Conservation (phyloP, 345 rosid species). For the Dipteronia dyeriana region DNA sequence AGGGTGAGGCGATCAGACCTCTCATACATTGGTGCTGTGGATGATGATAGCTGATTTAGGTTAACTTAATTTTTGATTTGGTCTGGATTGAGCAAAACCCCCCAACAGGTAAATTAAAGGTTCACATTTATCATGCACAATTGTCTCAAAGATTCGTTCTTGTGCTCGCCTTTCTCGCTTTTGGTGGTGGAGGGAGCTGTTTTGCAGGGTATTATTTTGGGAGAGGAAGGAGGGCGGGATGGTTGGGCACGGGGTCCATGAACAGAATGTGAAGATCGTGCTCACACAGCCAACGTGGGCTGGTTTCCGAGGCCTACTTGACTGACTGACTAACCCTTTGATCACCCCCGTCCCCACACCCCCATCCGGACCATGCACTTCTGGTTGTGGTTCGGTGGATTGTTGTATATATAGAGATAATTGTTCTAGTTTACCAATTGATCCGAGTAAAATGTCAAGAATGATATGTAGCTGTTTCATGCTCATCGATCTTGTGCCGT, state of each 20-base stretch:
- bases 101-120: constrained; percentile 29
- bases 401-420: constrained; percentile 60
- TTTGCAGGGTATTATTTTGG: constrained; percentile 26
- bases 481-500: constrained; percentile 29
- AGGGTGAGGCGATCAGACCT: constrained; percentile 88
- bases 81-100: constrained; percentile 31
- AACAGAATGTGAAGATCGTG: constrained; percentile 20
- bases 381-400: constrained; percentile 45
- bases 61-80: constrained; percentile 36
- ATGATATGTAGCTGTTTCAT: constrained; percentile 38
- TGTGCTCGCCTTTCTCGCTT: constrained; percentile 18
- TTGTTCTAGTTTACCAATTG: constrained; percentile 47
- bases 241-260: constrained; percentile 11
- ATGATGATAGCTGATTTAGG: constrained; percentile 79
- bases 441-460: constrained; percentile 42
- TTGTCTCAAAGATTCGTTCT: constrained; percentile 24
- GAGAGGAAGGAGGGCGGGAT: constrained; percentile 4
- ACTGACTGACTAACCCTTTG: constrained; percentile 40
- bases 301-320: constrained; percentile 16
- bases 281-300: constrained; percentile 5
- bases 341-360: neutral
- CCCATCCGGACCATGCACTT: constrained; percentile 34
- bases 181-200: constrained; percentile 30
- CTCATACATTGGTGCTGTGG: constrained; percentile 81
- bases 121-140: constrained; percentile 19